phyloP scores from a whole-genome alignment of 805 yeast species.

The Saturnispora besseyi region DNA sequence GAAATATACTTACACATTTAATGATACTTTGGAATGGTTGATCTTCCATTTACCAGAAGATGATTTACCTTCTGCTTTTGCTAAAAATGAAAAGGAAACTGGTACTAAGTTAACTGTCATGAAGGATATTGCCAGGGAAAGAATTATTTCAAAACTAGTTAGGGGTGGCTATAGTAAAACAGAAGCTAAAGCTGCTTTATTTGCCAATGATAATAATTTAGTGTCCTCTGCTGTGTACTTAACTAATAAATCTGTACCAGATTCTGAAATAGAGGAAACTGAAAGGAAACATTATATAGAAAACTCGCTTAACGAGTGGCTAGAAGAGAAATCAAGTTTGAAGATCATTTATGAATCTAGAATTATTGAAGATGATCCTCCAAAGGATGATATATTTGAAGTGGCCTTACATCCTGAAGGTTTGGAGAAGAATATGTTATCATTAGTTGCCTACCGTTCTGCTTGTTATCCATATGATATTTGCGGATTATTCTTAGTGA shows the following conservation, averaged over 20 bases:
- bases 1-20: slow-evolving; percentile 41
- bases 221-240: slow-evolving; percentile 40
- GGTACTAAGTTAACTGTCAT: slow-evolving; percentile 48
- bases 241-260: slow-evolving; percentile 27
- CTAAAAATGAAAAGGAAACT: slow-evolving; percentile 48
- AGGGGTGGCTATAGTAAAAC: slow-evolving; percentile 66
- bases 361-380: slow-evolving; percentile 29
- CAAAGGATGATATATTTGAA: slow-evolving; percentile 27
- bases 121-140: slow-evolving; percentile 45
- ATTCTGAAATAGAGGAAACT: slow-evolving; percentile 8
- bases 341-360: slow-evolving; percentile 39
- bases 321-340: slow-evolving; percentile 65
- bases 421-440: slow-evolving; percentile 23
- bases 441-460: slow-evolving; percentile 37
- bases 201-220: slow-evolving; percentile 36
- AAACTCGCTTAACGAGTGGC: slow-evolving; percentile 44
- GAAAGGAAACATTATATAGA: background rate
- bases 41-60: slow-evolving; percentile 90
- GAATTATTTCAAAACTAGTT: slow-evolving; percentile 45
- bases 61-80: slow-evolving; percentile 67
- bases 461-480: slow-evolving; percentile 51
- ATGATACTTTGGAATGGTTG: slow-evolving; percentile 63
- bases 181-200: slow-evolving; percentile 45
- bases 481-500: slow-evolving; percentile 58
- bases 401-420: slow-evolving; percentile 28